Conservation (phyloP, 1,284 basidiomycete species). For the Apiotrichum gracile region DNA sequence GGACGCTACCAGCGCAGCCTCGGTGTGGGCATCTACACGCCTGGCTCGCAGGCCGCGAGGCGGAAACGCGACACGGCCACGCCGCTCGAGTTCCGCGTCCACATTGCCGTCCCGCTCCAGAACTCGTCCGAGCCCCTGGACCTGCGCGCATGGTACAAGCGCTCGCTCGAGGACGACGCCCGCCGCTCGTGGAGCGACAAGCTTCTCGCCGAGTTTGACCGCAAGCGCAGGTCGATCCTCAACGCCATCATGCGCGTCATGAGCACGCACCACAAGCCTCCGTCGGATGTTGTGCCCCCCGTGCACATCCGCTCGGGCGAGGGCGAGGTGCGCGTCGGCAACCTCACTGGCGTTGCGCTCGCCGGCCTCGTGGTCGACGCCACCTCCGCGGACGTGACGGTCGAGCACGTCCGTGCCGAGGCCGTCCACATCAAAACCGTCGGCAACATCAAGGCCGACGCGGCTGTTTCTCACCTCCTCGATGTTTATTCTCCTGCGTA, state of each 20-base stretch:
- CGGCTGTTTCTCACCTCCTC: neutral
- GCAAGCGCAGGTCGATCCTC: neutral
- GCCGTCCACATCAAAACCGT: neutral
- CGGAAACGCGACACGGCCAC: neutral
- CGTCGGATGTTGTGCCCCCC: slow-evolving; percentile 2
- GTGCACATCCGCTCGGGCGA: slow-evolving; percentile 3
- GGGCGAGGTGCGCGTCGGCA: slow-evolving; percentile 1
- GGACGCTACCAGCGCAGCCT: too few species aligned
- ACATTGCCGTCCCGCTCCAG: slow-evolving; percentile 10
- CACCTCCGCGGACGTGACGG: slow-evolving; percentile 1
- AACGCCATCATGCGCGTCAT: neutral
- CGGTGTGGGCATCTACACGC: slow-evolving; percentile 13
- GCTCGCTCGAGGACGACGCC: too few species aligned
- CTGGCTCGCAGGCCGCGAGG: neutral
- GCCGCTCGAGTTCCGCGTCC: slow-evolving; percentile 10
- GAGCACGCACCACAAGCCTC: neutral
- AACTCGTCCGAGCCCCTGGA: neutral
- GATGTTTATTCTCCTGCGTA: slow-evolving; percentile 2
- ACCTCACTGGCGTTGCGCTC: slow-evolving; percentile 3
- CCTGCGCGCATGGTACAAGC: neutral
- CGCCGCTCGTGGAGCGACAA: neutral
- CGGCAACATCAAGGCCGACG: slow-evolving; percentile 1
- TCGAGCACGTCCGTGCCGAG: slow-evolving; percentile 8
- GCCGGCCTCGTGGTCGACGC: slow-evolving; percentile 1
- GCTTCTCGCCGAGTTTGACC: too few species aligned